These are phyloP conservation scores for Cryptococcus sp. DNA, from an alignment of 1,284 basidiomycete species.

Conservation along the genomic window DNA sequence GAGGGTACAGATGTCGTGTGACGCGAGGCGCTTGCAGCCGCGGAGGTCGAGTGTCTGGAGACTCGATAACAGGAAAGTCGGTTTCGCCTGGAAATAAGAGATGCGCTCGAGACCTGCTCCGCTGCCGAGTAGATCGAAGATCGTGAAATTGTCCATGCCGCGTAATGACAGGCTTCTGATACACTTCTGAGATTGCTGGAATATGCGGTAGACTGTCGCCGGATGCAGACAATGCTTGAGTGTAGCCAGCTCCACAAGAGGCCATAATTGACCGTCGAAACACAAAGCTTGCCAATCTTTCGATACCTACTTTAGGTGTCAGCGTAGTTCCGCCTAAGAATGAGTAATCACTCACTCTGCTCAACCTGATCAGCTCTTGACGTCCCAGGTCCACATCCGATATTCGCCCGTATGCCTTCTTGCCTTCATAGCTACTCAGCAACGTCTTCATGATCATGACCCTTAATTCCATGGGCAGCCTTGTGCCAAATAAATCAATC, in stretches of 20 bases:
- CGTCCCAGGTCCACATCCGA: constrained; percentile 70
- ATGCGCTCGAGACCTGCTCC: too few species aligned
- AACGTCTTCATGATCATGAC: constrained; percentile 61
- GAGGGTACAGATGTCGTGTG: constrained; percentile 67
- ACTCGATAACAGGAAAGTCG: constrained; percentile 19
- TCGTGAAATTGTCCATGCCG: constrained; percentile 63
- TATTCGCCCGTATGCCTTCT: constrained; percentile 61
- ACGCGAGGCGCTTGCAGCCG: constrained; percentile 69
- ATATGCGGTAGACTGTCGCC: constrained; percentile 35
- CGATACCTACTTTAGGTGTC: constrained; percentile 66
- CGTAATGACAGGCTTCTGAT: constrained; percentile 65
- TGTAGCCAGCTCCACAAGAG: constrained; percentile 62
- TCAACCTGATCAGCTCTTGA: constrained; percentile 74
- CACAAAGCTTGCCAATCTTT: constrained; percentile 74
- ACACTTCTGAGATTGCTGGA: constrained; percentile 62
- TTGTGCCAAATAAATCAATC: constrained; percentile 47
- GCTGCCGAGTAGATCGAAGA: constrained; percentile 35
- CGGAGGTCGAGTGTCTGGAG: constrained; percentile 65
- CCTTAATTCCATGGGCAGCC: constrained; percentile 72
- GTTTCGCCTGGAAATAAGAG: not conserved
- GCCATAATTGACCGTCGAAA: constrained; percentile 87
- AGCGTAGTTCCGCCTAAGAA: not conserved
- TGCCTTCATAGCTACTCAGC: constrained; percentile 56
- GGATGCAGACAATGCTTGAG: constrained; percentile 58
- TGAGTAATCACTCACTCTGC: constrained; percentile 63